These are phyloP conservation scores for Xanthoparmelia taractica DNA, from an alignment of 495 filamentous ascomycete genomes.

Conservation along the genomic window DNA sequence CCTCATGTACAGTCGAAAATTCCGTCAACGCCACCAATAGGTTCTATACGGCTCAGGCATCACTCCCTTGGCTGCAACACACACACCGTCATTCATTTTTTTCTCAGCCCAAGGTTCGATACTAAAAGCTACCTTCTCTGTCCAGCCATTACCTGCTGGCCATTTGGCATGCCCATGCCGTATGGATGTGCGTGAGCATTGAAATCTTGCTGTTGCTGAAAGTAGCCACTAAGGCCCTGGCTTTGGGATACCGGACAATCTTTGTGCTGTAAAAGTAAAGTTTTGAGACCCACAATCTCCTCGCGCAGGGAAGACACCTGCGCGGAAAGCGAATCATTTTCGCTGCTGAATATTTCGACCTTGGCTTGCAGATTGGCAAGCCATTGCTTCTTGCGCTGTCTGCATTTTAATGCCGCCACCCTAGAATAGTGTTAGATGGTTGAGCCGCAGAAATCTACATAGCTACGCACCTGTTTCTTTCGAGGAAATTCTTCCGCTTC, in stretches of 20 bases:
- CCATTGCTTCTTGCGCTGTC: slow-evolving; percentile 99
- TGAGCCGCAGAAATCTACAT: background rate
- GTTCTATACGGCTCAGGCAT: background rate
- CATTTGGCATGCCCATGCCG: slow-evolving; percentile 53
- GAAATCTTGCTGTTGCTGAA: slow-evolving; percentile 42
- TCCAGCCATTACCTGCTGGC: slow-evolving; percentile 49
- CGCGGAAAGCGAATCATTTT: slow-evolving; percentile 80
- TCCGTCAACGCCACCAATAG: background rate
- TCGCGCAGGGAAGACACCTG: slow-evolving; percentile 80
- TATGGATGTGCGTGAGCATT: slow-evolving; percentile 58
- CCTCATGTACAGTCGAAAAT: slow-evolving; percentile 12
- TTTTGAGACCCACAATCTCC: slow-evolving; percentile 94
- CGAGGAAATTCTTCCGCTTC: slow-evolving; percentile 95
- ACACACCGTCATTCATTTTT: background rate
- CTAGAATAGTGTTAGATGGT: slow-evolving; percentile 39
- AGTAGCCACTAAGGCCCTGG: slow-evolving; percentile 57
- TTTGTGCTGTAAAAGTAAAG: slow-evolving; percentile 86
- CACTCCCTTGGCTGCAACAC: background rate
- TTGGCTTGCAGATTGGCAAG: slow-evolving; percentile 90
- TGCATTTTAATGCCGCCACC: slow-evolving; percentile 92
- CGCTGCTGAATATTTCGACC: slow-evolving; percentile 81
- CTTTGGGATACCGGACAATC: slow-evolving; percentile 89
- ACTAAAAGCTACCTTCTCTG: slow-evolving; percentile 44
- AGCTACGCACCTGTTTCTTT: slow-evolving; percentile 78
- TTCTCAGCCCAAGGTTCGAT: background rate